Percentiles rank a stretch among this genome's conserved stretches.
Evolutionary conservation across 2,329 filamentous ascomycete species (phyloP).

Genomic region (Arthrinium puccinioides): DNA sequence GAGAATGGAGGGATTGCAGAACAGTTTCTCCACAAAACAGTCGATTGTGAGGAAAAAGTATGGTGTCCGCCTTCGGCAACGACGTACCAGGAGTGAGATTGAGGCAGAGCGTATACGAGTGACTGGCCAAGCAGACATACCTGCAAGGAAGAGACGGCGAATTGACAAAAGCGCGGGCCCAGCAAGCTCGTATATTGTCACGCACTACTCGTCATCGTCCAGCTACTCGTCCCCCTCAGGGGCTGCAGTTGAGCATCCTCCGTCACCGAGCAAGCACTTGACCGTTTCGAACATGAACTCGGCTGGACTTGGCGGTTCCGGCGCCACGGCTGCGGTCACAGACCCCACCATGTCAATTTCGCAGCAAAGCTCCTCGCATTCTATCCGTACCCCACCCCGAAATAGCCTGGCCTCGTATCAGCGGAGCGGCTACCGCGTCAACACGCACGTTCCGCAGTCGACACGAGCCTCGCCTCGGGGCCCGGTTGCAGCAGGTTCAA

Average conservation of each 20-base stretch:
- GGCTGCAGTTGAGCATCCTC: slow-evolving; percentile 1
- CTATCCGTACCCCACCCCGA: neutral
- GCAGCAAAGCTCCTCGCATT: slow-evolving; percentile 1
- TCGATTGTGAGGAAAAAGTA: slow-evolving; percentile 51
- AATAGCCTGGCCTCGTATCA: slow-evolving; percentile 20
- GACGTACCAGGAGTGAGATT: slow-evolving; percentile 39
- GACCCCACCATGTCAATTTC: slow-evolving; percentile 12
- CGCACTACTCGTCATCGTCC: neutral
- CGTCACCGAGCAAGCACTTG: slow-evolving; percentile 12
- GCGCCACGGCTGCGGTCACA: slow-evolving; percentile 16
- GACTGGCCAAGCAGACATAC: slow-evolving; percentile 22
- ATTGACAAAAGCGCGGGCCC: slow-evolving; percentile 9
- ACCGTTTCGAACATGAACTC: slow-evolving; percentile 17
- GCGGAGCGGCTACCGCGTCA: slow-evolving; percentile 21
- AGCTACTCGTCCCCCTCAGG: neutral
- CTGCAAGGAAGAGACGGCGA: slow-evolving; percentile 17
- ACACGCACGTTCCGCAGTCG: slow-evolving; percentile 13
- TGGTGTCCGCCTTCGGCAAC: slow-evolving; percentile 45
- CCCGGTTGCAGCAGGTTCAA: no score
- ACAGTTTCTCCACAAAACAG: slow-evolving; percentile 48
- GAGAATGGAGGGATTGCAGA: slow-evolving; percentile 36
- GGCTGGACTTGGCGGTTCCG: slow-evolving; percentile 17
- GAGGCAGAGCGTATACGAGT: slow-evolving; percentile 33
- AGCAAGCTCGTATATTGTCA: neutral
- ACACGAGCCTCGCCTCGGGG: neutral